Evolutionary conservation across 2,329 filamentous ascomycete species (phyloP).

Genomic region (Pyricularia pennisetigena): DNA sequence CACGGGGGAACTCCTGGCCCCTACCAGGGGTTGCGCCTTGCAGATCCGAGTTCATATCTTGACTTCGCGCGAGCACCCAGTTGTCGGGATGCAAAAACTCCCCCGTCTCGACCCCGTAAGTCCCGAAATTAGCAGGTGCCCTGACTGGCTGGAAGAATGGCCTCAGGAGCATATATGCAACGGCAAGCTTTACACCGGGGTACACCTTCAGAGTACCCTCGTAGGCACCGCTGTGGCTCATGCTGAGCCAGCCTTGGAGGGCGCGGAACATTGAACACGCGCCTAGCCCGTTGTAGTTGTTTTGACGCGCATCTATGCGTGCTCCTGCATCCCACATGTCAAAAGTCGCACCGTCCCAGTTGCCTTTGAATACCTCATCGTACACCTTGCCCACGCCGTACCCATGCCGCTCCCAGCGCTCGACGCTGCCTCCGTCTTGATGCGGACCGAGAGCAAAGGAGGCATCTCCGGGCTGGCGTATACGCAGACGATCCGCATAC

Average conservation of each 20-base stretch:
- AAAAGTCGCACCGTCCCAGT: conserved; percentile 59
- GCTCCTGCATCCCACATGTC: conserved; percentile 73
- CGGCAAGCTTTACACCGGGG: conserved; percentile 64
- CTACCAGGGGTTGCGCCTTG: conserved; percentile 62
- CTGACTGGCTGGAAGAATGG: conserved; percentile 64
- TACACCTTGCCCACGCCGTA: conserved; percentile 64
- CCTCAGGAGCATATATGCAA: conserved; percentile 70
- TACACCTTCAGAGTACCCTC: conserved; percentile 80
- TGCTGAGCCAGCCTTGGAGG: conserved; percentile 82
- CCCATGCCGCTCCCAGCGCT: conserved; percentile 62
- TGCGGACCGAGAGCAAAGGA: conserved; percentile 65
- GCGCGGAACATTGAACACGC: conserved; percentile 78
- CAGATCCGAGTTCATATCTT: conserved; percentile 24
- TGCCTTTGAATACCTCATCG: conserved; percentile 58
- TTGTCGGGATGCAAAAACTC: conserved; percentile 33
- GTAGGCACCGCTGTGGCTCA: conserved; percentile 61
- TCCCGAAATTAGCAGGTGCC: conserved; percentile 11
- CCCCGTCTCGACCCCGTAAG: not conserved
- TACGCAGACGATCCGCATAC: conserved; percentile 65
- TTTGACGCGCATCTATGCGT: conserved; percentile 56
- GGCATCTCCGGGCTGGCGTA: conserved; percentile 60
- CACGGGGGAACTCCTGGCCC: conserved; percentile 56
- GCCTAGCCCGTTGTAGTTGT: conserved; percentile 73
- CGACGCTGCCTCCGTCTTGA: conserved; percentile 63
- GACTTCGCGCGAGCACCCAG: conserved; percentile 17